phyloP scores from a whole-genome alignment of 2,329 filamentous ascomycete genomes.

The Aspergillus vadensis region DNA sequence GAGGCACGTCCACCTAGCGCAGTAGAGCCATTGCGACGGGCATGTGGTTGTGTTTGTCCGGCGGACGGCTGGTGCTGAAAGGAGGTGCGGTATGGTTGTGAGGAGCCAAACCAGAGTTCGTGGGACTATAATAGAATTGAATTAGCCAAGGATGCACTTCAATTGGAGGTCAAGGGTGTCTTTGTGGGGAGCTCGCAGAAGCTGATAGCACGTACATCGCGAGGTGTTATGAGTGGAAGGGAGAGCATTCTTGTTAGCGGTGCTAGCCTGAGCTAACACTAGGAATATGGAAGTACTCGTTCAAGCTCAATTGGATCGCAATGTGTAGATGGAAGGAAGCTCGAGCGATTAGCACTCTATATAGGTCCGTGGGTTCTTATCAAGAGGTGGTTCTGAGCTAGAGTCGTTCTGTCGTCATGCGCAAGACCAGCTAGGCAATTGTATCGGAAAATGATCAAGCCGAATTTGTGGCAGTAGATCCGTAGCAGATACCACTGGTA shows the following conservation, averaged over 20 bases:
- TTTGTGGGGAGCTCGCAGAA: not conserved
- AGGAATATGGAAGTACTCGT: not conserved
- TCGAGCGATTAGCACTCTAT: not conserved
- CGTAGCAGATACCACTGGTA: not conserved
- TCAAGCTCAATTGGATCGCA: not conserved
- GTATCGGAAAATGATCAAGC: not conserved
- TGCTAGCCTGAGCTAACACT: not conserved
- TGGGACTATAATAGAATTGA: constrained; percentile 58
- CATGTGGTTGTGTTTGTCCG: constrained; percentile 8
- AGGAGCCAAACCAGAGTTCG: constrained; percentile 71
- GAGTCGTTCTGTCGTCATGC: not conserved
- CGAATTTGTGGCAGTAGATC: not conserved
- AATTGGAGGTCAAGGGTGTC: not conserved
- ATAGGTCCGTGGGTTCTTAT: not conserved
- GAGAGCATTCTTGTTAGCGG: constrained; percentile 54
- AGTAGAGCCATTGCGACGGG: constrained; percentile 17
- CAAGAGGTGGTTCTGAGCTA: not conserved
- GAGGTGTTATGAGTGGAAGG: constrained; percentile 68
- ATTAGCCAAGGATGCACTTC: constrained; percentile 20
- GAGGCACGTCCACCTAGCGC: constrained; percentile 35
- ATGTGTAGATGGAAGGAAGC: not conserved
- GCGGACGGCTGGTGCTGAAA: constrained; percentile 25
- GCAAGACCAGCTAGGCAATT: not conserved
- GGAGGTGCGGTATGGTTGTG: constrained; percentile 51
- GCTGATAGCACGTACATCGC: constrained; percentile 59